These are phyloP conservation scores for Atkinsonella texensis DNA, from an alignment of 2,329 filamentous ascomycete species.

Conservation along the genomic window DNA sequence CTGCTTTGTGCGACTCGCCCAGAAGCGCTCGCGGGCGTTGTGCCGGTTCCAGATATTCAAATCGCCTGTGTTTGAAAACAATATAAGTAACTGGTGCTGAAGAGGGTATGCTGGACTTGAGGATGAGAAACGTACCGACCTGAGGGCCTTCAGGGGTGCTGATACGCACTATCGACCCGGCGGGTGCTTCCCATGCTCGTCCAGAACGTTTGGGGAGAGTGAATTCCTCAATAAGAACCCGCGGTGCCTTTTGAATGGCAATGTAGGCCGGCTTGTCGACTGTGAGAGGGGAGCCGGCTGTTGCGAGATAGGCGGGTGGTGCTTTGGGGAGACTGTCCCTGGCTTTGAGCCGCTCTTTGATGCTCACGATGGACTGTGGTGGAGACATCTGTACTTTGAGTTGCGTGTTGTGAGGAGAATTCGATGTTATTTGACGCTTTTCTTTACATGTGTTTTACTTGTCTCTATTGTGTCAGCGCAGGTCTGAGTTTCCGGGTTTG, in stretches of 20 bases:
- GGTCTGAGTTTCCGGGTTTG: background rate
- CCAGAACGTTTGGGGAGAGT: constrained; percentile 63
- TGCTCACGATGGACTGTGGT: constrained; percentile 7
- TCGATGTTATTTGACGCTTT: background rate
- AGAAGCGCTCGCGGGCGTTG: constrained; percentile 72
- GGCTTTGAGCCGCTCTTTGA: constrained; percentile 27
- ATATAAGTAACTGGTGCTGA: too few relatives aligned
- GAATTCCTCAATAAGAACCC: constrained; percentile 36
- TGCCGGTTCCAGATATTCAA: constrained; percentile 69
- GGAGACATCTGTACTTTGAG: constrained; percentile 6
- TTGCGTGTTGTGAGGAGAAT: background rate
- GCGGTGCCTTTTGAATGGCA: constrained; percentile 40
- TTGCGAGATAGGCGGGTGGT: constrained; percentile 36
- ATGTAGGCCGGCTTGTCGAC: constrained; percentile 43
- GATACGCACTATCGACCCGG: constrained; percentile 58
- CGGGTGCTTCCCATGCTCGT: constrained; percentile 57
- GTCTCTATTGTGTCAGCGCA: too few relatives aligned
- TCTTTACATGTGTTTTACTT: background rate
- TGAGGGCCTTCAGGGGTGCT: constrained; percentile 68
- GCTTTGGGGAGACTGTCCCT: constrained; percentile 34
- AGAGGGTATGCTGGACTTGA: background rate
- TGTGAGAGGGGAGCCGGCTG: constrained; percentile 28
- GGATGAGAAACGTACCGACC: constrained; percentile 36
- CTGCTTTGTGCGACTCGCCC: constrained; percentile 68
- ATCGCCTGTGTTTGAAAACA: constrained; percentile 38